Conservation (phyloP, 257 asterid genomes). For the Euphrasia confusa region DNA sequence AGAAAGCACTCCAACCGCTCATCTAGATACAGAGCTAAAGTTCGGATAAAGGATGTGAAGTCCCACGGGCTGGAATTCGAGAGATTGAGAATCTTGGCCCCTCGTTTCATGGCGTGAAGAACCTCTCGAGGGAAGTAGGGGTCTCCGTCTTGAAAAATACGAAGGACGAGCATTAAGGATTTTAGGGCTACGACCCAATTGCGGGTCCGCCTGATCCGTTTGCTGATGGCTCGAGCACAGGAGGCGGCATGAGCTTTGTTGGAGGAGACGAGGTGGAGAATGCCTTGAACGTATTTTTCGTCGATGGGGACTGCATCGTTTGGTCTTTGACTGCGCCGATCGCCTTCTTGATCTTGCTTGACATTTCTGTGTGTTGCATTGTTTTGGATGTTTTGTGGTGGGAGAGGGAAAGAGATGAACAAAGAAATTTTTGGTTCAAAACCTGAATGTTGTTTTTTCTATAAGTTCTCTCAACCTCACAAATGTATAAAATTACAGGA, state of each 20-base stretch:
- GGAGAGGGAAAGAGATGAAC: background rate
- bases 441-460: background rate
- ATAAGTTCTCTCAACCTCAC: background rate
- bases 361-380: slow-evolving; percentile 30
- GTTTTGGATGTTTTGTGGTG: background rate
- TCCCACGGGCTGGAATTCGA: slow-evolving; percentile 73
- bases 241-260: slow-evolving; percentile 64
- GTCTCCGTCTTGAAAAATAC: slow-evolving; percentile 79
- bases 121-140: slow-evolving; percentile 85
- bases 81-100: slow-evolving; percentile 69
- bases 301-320: slow-evolving; percentile 56
- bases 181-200: slow-evolving; percentile 76
- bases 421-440: background rate
- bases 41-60: slow-evolving; percentile 66
- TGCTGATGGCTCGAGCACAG: slow-evolving; percentile 73
- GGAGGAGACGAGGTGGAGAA: slow-evolving; percentile 59
- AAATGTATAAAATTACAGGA: no score
- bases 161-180: slow-evolving; percentile 63
- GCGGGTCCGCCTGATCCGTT: slow-evolving; percentile 67
- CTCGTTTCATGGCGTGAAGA: slow-evolving; percentile 76
- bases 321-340: slow-evolving; percentile 80
- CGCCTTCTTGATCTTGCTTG: slow-evolving; percentile 75
- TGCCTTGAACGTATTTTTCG: slow-evolving; percentile 42
- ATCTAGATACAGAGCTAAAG: slow-evolving; percentile 73
- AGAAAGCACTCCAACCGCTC: slow-evolving; percentile 77